Base-by-base conservation (phyloP, 2,329 filamentous ascomycete genomes). In the Scytalidium lignicola region DNA sequence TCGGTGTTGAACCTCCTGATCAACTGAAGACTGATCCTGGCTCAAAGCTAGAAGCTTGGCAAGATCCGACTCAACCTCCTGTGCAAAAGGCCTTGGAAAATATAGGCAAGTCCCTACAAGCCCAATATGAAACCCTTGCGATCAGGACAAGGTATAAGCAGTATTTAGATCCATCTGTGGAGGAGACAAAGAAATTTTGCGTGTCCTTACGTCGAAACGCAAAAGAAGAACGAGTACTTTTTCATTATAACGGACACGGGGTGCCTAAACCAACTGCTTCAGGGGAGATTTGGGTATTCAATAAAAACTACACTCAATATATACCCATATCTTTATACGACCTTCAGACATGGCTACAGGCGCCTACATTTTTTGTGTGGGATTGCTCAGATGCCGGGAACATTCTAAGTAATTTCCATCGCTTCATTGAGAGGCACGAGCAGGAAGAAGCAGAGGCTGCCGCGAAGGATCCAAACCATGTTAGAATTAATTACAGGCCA, bases 211-310 rank as follows among this genome's bases (percentile, higher is more conserved):
- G 93, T 26, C 80, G 90, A 54, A 96, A 95, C 64, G 92, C 93
- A 44, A 96, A 96, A 67, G 91, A 96, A 51, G 93, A 99, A 71
- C 79, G 93, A 44, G 90, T 99, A 1, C 74, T 99, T n/a, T 89
- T 99, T 61, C 93, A 99, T 66, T 99, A 99, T 75, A 99, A 99
- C 61, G 93, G 93, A 15, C 93, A 99, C 67, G 93, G 93, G 43
- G 93, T 99, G 10, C 93, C 93, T 1, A 90, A 96, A 62, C 93
- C 93, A 2, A 99, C 93, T 1, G 83, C 88, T 2, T 96, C 92
- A 3, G 93, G 93, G 13, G 93, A 99, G 67, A 95, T 99, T 18
- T 99, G 93, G 93, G 95, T 97, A 4, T 99, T 99, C 68, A 99
- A 99, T 70, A 92, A 93, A 60, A 97, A 90, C 58, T 99, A 96